These are phyloP conservation scores for Vanrija humicola DNA, from an alignment of 1,284 basidiomycete genomes.

Conservation along the genomic window DNA sequence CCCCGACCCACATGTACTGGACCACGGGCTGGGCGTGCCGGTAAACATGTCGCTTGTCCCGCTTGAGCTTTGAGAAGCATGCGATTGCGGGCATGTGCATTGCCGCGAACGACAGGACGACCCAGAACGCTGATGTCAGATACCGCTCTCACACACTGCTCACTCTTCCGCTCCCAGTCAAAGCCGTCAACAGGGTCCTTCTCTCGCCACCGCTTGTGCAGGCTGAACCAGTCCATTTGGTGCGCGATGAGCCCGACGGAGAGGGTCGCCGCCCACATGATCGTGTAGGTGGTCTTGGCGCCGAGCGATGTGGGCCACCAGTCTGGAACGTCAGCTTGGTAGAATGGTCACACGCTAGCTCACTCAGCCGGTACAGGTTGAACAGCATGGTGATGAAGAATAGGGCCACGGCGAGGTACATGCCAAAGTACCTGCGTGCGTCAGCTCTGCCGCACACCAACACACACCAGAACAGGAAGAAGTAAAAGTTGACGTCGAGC, in stretches of 20 bases:
- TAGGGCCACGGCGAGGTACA: conserved; percentile 52
- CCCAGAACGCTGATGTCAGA: conserved; percentile 51
- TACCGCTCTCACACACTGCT: conserved; percentile 5
- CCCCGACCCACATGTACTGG: conserved; percentile 8
- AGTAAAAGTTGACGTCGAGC: conserved; percentile 52
- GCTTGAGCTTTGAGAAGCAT: conserved; percentile 49
- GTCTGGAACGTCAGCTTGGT: conserved; percentile 23
- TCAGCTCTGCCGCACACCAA: neutral
- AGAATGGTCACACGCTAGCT: neutral
- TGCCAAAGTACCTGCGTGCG: conserved; percentile 43
- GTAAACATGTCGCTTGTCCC: conserved; percentile 46
- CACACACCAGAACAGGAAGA: conserved; percentile 50
- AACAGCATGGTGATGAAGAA: conserved; percentile 58
- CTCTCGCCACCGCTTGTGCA: conserved; percentile 26
- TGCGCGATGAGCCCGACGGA: conserved; percentile 52
- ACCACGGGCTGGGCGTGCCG: conserved; percentile 24
- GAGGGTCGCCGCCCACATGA: conserved; percentile 54
- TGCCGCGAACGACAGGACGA: conserved; percentile 54
- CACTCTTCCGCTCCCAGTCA: conserved; percentile 58
- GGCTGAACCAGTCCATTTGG: conserved; percentile 48
- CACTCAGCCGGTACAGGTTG: conserved; percentile 52
- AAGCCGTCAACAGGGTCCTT: conserved; percentile 37
- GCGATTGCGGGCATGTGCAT: conserved; percentile 57
- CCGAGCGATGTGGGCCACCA: conserved; percentile 52
- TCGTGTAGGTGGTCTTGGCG: conserved; percentile 52